Conservation (phyloP, 2,329 filamentous ascomycete genomes). For the Diaporthe helianthi region DNA sequence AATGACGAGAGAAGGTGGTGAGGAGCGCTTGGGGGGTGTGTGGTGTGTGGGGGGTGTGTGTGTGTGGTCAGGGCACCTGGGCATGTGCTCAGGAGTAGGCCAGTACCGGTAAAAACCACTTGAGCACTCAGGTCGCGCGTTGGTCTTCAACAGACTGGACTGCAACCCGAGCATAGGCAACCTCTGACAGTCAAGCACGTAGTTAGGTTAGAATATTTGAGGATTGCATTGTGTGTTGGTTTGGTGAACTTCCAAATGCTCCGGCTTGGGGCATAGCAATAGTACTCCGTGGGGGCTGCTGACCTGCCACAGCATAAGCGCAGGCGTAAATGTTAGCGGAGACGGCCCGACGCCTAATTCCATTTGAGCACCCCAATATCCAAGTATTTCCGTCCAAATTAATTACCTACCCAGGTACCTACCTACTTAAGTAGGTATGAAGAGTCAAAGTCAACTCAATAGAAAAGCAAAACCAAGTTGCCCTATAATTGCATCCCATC, state of each 20-base stretch:
- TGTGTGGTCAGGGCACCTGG: no score
- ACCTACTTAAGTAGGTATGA: no score
- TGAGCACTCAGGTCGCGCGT: background rate
- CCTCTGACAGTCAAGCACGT: background rate
- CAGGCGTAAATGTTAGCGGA: background rate
- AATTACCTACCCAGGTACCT: no score
- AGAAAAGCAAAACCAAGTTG: no score
- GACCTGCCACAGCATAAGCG: no score
- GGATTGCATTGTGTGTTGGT: background rate
- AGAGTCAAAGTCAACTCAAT: no score
- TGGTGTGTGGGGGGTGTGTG: no score
- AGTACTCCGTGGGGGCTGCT: background rate
- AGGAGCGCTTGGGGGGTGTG: no score
- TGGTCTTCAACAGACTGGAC: background rate
- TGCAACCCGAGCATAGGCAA: background rate
- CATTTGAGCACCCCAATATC: no score
- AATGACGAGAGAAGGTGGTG: background rate
- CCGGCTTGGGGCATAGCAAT: background rate
- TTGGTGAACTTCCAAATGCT: background rate
- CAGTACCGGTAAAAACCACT: background rate
- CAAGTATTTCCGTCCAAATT: no score
- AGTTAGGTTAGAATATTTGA: background rate
- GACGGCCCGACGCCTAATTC: no score
- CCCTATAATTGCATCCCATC: background rate
- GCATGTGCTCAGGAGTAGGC: background rate